Conservation (phyloP, 805 yeast species). For the Metschnikowia chrysomelidarum region DNA sequence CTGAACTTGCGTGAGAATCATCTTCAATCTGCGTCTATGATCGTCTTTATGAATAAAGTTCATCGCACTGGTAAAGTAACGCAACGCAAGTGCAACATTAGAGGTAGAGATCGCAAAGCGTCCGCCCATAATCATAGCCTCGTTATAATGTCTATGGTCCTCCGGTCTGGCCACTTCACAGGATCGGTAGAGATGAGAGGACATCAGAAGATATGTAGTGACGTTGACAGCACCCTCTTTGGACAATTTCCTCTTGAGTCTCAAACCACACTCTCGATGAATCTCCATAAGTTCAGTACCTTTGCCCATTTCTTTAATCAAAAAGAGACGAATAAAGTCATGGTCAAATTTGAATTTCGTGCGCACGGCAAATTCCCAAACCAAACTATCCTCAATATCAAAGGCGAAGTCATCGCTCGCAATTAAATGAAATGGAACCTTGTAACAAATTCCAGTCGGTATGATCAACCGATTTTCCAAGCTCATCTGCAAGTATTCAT, state of each 20-base stretch:
- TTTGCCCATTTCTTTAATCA: conserved; percentile 26
- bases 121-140: conserved; percentile 44
- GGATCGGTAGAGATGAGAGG: conserved; percentile 39
- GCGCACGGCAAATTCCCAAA: conserved; percentile 34
- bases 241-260: conserved; percentile 28
- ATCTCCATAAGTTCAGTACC: conserved; percentile 26
- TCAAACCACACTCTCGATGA: conserved; percentile 43
- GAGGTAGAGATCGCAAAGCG: conserved; percentile 42
- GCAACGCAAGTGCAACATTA: conserved; percentile 40
- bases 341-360: conserved; percentile 41
- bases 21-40: conserved; percentile 21
- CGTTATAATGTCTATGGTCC: conserved; percentile 37
- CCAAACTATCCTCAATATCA: conserved; percentile 27
- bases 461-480: conserved; percentile 31
- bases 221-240: conserved; percentile 18
- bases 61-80: conserved; percentile 38
- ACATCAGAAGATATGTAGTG: conserved; percentile 33
- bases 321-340: conserved; percentile 34
- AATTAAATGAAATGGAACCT: conserved; percentile 45
- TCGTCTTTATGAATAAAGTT: conserved; percentile 23
- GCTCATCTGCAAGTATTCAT: conserved; percentile 31
- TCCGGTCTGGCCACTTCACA: conserved; percentile 29
- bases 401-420: conserved; percentile 26
- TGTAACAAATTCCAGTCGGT: conserved; percentile 44
- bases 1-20: conserved; percentile 33